Base-by-base conservation (phyloP, 1,284 basidiomycete genomes). In the Ganoderma meredithae region DNA sequence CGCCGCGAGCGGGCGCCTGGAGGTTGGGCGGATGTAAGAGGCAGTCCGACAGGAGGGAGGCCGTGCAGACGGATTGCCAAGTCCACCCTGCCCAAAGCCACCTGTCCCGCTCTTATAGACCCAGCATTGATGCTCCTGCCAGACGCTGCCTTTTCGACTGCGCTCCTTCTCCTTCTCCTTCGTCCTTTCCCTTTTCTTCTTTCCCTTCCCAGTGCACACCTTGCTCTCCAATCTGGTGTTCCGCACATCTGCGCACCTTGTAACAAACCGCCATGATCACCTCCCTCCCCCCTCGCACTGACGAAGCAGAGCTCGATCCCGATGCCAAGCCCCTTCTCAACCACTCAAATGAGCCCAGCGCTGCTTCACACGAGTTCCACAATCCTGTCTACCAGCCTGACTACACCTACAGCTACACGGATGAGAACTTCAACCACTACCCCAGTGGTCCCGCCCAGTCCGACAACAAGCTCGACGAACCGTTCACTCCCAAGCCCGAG, bases 401-500 rank as follows among this genome's bases (percentile, higher is more conserved):
- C 5, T 67, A 73, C 53, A 63, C 68, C 17, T 71, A 68, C 64
- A 73, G 68, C 66, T 73, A 73, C 63, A 70, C 70, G 36, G 72
- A 73, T 53, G 72, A 73, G 63, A 60, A 70, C 70, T 67, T 69
- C 66, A 71, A 71, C 44, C 67, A 69, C 69, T 70, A 73, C 39
- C 70, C 72, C 5, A 71, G 68, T 49, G 69, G 71, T 9, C 71
- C 71, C 22, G 36, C 56, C 25, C 68, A 65, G 55, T 70, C 71
- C 33, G 67, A 70, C 25, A 36, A 60, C 36, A 69, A 72, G 62
- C 65, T 72, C 13, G 71, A 70, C 25, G 71, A 70, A 3, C 71
- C 71, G 0, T 72, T 72, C 62, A 64, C 71, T 12, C 65, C 71
- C 39, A 72, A 72, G 61, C 63, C 71, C 13, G 67, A 72, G 27